Evolutionary conservation across 176 grass and related monocot genomes (phyloP).

Genomic region (Paspalum notatum): DNA sequence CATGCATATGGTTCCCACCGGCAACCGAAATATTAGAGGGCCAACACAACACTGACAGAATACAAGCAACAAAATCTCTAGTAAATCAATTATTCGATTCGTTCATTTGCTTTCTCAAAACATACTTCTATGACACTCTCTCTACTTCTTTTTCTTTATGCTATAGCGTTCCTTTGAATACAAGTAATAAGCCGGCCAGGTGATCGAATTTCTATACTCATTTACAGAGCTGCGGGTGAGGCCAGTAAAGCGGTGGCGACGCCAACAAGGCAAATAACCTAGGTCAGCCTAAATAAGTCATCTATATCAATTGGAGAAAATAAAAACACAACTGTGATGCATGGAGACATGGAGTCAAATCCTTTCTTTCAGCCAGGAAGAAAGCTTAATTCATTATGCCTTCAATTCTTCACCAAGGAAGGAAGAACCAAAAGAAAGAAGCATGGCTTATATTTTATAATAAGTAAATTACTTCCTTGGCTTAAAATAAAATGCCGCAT

Average conservation of each 20-base stretch:
- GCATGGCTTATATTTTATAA: no score
- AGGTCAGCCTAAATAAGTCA: conserved; percentile 25
- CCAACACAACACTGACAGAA: not conserved
- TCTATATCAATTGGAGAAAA: no score
- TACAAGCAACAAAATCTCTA: not conserved
- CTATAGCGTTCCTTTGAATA: not conserved
- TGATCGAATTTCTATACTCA: not conserved
- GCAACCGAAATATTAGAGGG: not conserved
- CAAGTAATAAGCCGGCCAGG: not conserved
- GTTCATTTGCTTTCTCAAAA: conserved; percentile 13
- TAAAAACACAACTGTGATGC: no score
- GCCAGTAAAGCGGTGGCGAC: not conserved
- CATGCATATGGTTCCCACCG: not conserved
- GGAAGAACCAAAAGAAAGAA: no score
- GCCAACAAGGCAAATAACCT: not conserved
- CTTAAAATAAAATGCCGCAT: no score
- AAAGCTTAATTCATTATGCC: no score
- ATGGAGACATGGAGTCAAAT: no score
- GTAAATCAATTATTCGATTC: not conserved
- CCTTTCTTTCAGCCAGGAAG: no score
- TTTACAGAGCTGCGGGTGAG: not conserved
- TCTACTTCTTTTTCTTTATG: not conserved
- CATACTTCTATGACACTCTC: not conserved
- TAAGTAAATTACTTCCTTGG: no score
- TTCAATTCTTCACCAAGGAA: no score